These are phyloP conservation scores for Phytophthora syringae DNA, from an alignment of 352 stramenopile species.

Conservation along the genomic window DNA sequence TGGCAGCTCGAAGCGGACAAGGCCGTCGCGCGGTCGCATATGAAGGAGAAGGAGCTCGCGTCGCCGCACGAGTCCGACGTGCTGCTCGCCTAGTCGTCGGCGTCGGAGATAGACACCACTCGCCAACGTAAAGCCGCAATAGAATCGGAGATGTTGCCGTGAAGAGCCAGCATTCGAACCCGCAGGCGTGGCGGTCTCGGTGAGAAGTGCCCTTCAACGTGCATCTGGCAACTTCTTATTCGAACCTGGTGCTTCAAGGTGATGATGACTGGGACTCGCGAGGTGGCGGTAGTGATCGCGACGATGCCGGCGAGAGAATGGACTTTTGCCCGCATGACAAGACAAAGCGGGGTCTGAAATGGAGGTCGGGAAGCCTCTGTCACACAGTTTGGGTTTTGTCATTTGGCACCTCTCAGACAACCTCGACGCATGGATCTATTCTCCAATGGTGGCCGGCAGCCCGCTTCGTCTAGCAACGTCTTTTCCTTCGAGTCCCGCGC, in stretches of 20 bases:
- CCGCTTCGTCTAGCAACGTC: no score
- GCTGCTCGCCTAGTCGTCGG: slow-evolving; percentile 31
- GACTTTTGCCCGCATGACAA: no score
- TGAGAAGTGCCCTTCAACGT: slow-evolving; percentile 26
- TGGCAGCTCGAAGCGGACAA: slow-evolving; percentile 63
- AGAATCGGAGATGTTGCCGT: not conserved
- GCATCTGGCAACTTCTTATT: slow-evolving; percentile 4
- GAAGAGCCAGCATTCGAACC: not conserved
- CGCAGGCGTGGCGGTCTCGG: slow-evolving; percentile 6
- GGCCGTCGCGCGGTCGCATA: slow-evolving; percentile 60
- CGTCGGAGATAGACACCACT: slow-evolving; percentile 3
- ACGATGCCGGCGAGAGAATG: not conserved
- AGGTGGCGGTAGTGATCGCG: slow-evolving; percentile 22
- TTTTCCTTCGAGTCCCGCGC: slow-evolving; percentile 9
- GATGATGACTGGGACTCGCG: slow-evolving; percentile 26
- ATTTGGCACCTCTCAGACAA: no score
- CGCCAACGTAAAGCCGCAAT: not conserved
- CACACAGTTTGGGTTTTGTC: no score
- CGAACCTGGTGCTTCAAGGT: slow-evolving; percentile 17
- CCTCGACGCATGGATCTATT: no score
- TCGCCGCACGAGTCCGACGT: slow-evolving; percentile 29
- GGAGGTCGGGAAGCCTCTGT: no score
- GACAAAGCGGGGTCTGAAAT: no score
- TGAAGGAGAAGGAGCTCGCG: slow-evolving; percentile 39
- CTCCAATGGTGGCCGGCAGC: not conserved